These are phyloP conservation scores for Hypericum androsaemum DNA, from an alignment of 345 rosid genomes.

Conservation along the genomic window DNA sequence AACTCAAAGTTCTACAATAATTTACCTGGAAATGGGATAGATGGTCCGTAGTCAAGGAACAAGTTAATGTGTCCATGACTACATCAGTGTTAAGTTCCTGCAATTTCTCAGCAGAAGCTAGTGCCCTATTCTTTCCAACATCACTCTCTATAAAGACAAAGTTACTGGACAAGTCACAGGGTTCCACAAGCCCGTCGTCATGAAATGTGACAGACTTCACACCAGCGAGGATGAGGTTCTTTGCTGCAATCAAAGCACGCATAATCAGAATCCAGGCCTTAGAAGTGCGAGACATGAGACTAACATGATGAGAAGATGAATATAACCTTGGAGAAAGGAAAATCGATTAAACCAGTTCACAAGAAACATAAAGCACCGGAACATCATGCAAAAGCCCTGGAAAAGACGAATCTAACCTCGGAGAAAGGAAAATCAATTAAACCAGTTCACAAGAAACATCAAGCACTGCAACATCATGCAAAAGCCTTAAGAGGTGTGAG, in stretches of 20 bases:
- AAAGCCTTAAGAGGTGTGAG: too few species aligned
- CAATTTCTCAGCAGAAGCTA: slow-evolving; percentile 85
- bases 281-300: background rate
- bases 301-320: too few species aligned
- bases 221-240: slow-evolving; percentile 94
- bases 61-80: slow-evolving; percentile 54
- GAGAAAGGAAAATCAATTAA: too few species aligned
- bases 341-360: too few species aligned
- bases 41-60: slow-evolving; percentile 56
- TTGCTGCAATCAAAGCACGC: slow-evolving; percentile 43
- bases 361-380: too few species aligned
- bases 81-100: slow-evolving; percentile 97
- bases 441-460: too few species aligned
- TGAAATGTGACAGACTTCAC: slow-evolving; percentile 97
- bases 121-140: slow-evolving; percentile 84
- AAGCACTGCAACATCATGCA: too few species aligned
- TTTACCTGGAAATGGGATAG: slow-evolving; percentile 82
- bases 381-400: too few species aligned
- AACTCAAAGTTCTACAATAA: too few species aligned
- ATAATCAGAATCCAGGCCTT: background rate
- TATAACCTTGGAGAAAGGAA: too few species aligned
- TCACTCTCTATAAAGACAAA: slow-evolving; percentile 78
- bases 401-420: too few species aligned
- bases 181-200: slow-evolving; percentile 69
- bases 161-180: slow-evolving; percentile 92